A percentile compares a stretch with the other conserved stretches of the same genome.
phyloP scores from a whole-genome alignment of 352 stramenopile species.

The Globisporangium canariense region DNA sequence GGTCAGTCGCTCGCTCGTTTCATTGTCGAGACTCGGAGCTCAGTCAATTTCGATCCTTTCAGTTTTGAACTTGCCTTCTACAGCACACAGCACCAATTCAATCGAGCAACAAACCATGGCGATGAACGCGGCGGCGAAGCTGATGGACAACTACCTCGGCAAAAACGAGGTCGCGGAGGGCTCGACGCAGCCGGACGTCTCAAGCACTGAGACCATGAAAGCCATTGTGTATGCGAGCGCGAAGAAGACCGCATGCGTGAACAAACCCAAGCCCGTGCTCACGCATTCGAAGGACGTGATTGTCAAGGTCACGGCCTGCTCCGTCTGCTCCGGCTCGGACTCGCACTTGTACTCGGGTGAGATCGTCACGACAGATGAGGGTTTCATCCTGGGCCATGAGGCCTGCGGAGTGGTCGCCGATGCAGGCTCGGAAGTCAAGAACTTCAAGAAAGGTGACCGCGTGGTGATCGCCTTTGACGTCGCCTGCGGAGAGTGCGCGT shows the following conservation, averaged over 20 bases:
- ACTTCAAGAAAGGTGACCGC: slow-evolving; percentile 56
- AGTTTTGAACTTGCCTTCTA: background rate
- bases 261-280: slow-evolving; percentile 24
- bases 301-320: slow-evolving; percentile 21
- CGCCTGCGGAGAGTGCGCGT: slow-evolving; percentile 63
- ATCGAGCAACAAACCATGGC: background rate
- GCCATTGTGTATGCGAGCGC: slow-evolving; percentile 26
- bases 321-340: slow-evolving; percentile 23
- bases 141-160: slow-evolving; percentile 4
- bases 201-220: slow-evolving; percentile 29
- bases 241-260: slow-evolving; percentile 18
- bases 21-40: too few species aligned
- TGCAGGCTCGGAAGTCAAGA: slow-evolving; percentile 43
- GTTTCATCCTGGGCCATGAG: slow-evolving; percentile 66
- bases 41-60: background rate
- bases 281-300: slow-evolving; percentile 30
- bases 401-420: slow-evolving; percentile 56
- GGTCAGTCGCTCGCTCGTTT: too few species aligned
- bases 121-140: slow-evolving; percentile 11
- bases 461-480: slow-evolving; percentile 72
- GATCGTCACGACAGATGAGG: slow-evolving; percentile 38
- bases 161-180: slow-evolving; percentile 22
- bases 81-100: background rate
- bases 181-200: slow-evolving; percentile 25
- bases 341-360: slow-evolving; percentile 34